Conservation (phyloP, 2,329 filamentous ascomycete species). For the Ceratocystis lukuohia region DNA sequence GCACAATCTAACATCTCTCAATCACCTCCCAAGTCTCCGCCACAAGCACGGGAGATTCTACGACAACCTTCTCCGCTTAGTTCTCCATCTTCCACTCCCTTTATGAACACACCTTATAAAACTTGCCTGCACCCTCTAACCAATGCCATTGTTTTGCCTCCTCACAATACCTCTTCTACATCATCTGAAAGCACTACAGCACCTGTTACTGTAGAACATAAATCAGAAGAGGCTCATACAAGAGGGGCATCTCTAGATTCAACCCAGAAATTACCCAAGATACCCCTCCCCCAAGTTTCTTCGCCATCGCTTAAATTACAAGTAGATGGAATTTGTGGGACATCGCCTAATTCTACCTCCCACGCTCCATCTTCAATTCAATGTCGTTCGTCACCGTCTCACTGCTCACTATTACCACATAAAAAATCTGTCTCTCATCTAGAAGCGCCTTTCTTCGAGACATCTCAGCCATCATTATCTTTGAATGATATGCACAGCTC, state of each 20-base stretch:
- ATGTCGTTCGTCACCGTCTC: not conserved
- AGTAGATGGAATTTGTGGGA: not conserved
- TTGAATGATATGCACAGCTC: not conserved
- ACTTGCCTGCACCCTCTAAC: not conserved
- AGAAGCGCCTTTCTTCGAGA: not conserved
- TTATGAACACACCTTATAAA: not conserved
- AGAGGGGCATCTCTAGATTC: not conserved
- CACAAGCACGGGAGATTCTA: too few species aligned
- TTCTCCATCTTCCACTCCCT: not conserved
- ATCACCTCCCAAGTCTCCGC: not conserved
- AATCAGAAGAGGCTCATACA: not conserved
- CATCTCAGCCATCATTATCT: not conserved
- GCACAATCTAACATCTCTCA: not conserved
- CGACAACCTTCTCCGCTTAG: not conserved
- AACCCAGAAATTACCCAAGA: not conserved
- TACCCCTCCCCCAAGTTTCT: not conserved
- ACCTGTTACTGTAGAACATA: not conserved
- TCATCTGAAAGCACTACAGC: not conserved
- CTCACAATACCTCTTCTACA: not conserved
- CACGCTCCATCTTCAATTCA: too few species aligned
- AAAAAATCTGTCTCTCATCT: not conserved
- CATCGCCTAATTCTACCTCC: not conserved
- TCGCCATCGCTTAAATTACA: not conserved
- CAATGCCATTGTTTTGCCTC: not conserved
- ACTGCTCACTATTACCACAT: not conserved